Evolutionary conservation across 352 stramenopile species (phyloP), one percentile per base, ranked within the genome.

Genomic region (Phytophthora crassamura): DNA sequence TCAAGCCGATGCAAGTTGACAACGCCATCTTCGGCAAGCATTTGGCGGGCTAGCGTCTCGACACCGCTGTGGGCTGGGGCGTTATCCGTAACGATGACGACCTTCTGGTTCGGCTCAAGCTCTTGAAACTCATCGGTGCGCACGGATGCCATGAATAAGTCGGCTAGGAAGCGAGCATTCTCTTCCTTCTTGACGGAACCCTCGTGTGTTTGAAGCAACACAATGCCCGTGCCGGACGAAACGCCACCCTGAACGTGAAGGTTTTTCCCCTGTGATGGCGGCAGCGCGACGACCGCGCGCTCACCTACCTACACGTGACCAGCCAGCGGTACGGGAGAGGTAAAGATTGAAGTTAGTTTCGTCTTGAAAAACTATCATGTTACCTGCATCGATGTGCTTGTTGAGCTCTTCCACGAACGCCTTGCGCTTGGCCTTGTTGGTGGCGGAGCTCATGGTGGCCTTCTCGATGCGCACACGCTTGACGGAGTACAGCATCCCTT

Each of bases 311-410:
- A n/a, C n/a, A 9, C 64, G 55, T 2, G 60, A 59, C 50, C 52
- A 69, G 0, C 41, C 56, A 10, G 62, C 8, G 0, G n/a, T 59
- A 2, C 60, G n/a, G 6, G 52, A 69, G 0, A 72, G 15, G n/a
- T 78, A 78, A 8, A 78, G 16, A 28, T 72, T 78, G 34, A 67
- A 69, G 32, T 64, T 75, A 25, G 33, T 69, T 18, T 72, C 55
- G 20, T 62, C 59, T 2, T 74, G 56, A 32, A 57, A 74, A 0
- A 75, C 36, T 8, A 75, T 51, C 43, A 72, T 72, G 45, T 78
- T 43, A 22, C 51, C 65, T 8, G n/a, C 34, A 3, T 46, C 10
- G 7, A 75, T 45, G 41, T 75, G 56, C 9, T 20, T 16, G 7
- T 66, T 25, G 0, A 74, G 36, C 10, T 45, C 14, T 0, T 61